phyloP scores from a whole-genome alignment of 371 early-diverging fungal species.

The Circinella minor region DNA sequence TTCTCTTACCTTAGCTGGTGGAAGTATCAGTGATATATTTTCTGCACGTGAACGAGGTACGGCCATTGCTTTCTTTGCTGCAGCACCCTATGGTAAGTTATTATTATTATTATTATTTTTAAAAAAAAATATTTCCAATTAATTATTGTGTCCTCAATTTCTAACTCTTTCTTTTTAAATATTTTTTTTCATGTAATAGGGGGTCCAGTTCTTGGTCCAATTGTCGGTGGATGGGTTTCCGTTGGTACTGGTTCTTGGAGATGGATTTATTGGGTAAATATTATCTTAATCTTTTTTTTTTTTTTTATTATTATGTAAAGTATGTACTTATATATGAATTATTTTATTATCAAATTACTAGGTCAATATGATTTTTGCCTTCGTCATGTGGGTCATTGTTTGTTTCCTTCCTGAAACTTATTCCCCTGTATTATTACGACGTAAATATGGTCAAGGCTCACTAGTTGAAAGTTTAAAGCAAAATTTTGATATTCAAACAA shows the following conservation, averaged over 20 bases:
- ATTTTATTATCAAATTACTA: background rate
- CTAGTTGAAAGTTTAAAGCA: background rate
- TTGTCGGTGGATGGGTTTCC: conserved; percentile 50
- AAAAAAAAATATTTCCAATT: no score
- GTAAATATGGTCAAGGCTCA: conserved; percentile 23
- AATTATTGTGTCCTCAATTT: no score
- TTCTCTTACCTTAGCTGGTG: conserved; percentile 46
- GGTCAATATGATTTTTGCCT: conserved; percentile 49
- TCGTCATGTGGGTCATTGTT: conserved; percentile 44
- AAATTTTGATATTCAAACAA: conserved; percentile 27
- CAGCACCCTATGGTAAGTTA: conserved; percentile 40
- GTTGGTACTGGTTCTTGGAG: conserved; percentile 47
- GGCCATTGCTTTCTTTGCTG: conserved; percentile 54
- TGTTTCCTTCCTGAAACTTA: conserved; percentile 49
- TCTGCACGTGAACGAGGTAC: conserved; percentile 38
- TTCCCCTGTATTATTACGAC: conserved; percentile 38
- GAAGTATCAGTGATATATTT: conserved; percentile 47
- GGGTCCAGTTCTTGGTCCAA: conserved; percentile 52
- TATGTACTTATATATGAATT: no score
- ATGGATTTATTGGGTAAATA: conserved; percentile 52
- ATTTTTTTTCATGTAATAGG: no score
- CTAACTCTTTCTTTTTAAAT: no score
- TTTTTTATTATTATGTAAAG: background rate
- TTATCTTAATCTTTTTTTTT: background rate
- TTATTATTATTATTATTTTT: no score